Evolutionary conservation across 257 asterid genomes (phyloP).

Genomic region (Solanum paucissectum): DNA sequence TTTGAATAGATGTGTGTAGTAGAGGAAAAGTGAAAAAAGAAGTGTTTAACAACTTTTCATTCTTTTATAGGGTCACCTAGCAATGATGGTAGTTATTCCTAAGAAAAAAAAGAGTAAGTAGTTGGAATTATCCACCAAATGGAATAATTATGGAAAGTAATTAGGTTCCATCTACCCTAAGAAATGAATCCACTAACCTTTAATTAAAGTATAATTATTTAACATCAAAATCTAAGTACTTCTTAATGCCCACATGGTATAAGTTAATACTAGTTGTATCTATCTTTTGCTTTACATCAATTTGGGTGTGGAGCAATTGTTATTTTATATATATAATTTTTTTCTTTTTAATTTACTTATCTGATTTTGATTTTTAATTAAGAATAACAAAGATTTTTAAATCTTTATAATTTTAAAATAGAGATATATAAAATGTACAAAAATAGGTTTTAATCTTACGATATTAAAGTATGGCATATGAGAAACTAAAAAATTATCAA

Average conservation of each 20-base stretch:
- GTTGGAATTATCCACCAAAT: neutral
- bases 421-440: accelerated
- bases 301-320: neutral
- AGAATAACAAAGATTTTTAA: no score
- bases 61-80: neutral
- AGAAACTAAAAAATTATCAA: neutral
- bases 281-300: neutral
- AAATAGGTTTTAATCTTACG: no score
- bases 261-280: neutral
- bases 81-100: neutral
- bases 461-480: no score
- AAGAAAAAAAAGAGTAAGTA: neutral
- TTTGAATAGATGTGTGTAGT: neutral
- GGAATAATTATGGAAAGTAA: neutral
- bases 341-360: neutral
- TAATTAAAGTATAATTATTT: neutral
- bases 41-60: neutral
- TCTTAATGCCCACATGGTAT: neutral
- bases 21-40: neutral
- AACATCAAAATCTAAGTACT: neutral
- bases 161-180: neutral
- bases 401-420: no score
- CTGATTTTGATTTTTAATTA: neutral
- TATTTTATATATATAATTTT: neutral
- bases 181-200: neutral